A percentile compares a stretch with the other conserved stretches of the same genome.
Conservation (phyloP, 164 flowering plant species). For the Chimonanthus salicifolius region DNA sequence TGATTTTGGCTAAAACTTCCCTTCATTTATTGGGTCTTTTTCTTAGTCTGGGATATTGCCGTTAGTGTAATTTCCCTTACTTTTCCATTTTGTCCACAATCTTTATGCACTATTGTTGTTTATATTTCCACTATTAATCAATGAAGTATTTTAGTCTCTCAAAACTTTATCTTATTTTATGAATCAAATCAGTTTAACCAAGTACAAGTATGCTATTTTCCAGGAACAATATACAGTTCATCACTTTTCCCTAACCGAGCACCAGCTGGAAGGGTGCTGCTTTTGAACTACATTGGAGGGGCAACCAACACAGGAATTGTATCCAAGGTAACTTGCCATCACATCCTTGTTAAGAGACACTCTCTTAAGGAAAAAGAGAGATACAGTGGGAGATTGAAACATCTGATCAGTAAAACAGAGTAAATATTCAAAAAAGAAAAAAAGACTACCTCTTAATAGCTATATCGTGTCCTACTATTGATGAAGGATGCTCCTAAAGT, state of each 20-base stretch:
- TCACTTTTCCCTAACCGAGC: constrained; percentile 93
- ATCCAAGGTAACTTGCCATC: constrained; percentile 48
- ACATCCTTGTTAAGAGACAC: not conserved
- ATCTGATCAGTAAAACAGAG: not conserved
- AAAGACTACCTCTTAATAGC: too few relatives aligned
- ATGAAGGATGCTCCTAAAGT: not conserved
- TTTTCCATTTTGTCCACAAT: too few relatives aligned
- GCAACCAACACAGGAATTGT: constrained; percentile 82
- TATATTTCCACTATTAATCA: too few relatives aligned
- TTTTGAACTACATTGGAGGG: constrained; percentile 91
- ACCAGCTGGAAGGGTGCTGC: constrained; percentile 80
- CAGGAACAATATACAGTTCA: constrained; percentile 97
- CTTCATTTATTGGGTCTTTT: too few relatives aligned
- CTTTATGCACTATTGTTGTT: too few relatives aligned
- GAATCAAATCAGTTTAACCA: not conserved
- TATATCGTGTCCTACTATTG: not conserved
- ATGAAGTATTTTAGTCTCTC: too few relatives aligned
- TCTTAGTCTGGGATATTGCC: too few relatives aligned
- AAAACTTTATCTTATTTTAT: too few relatives aligned
- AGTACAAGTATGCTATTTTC: not conserved
- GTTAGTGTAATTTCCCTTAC: too few relatives aligned
- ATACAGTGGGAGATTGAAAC: not conserved
- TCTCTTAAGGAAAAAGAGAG: not conserved
- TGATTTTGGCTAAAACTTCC: too few relatives aligned
- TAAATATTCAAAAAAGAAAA: too few relatives aligned